phyloP scores from a whole-genome alignment of 306 rosid species.

The Rosa rugosa region DNA sequence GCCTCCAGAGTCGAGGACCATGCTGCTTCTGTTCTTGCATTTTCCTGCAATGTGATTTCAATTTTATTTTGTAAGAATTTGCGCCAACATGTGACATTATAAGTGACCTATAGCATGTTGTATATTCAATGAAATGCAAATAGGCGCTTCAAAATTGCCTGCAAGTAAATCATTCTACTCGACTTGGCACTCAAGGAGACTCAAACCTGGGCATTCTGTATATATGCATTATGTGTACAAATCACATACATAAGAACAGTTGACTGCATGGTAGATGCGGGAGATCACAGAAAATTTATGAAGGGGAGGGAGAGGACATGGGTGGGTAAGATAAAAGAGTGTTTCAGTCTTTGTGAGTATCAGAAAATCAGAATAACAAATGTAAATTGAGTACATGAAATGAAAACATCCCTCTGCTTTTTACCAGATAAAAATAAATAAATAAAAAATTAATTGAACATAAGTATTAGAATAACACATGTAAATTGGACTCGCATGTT shows the following conservation, averaged over 20 bases:
- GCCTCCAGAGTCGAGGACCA: slow-evolving; percentile 63
- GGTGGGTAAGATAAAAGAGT: not conserved
- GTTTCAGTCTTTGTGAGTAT: not conserved
- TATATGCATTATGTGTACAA: not conserved
- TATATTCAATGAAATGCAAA: not conserved
- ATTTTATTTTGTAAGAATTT: not conserved
- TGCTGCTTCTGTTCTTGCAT: slow-evolving; percentile 69
- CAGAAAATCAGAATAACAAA: no score
- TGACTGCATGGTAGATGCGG: not conserved
- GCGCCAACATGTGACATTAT: not conserved
- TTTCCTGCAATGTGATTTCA: slow-evolving; percentile 47
- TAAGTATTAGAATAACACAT: not conserved
- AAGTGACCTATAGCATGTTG: not conserved
- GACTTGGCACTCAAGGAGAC: not conserved
- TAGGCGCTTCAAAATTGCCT: not conserved
- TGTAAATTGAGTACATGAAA: not conserved
- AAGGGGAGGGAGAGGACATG: not conserved
- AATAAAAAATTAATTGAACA: no score
- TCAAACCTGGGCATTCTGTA: not conserved
- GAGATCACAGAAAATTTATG: not conserved
- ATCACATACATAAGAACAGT: not conserved
- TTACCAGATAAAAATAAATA: no score
- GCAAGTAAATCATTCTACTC: not conserved
- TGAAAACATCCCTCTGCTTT: not conserved
- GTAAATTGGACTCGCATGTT: not conserved